phyloP scores from a whole-genome alignment of 2,329 filamentous ascomycete species.

The Aspergillus sp. region DNA sequence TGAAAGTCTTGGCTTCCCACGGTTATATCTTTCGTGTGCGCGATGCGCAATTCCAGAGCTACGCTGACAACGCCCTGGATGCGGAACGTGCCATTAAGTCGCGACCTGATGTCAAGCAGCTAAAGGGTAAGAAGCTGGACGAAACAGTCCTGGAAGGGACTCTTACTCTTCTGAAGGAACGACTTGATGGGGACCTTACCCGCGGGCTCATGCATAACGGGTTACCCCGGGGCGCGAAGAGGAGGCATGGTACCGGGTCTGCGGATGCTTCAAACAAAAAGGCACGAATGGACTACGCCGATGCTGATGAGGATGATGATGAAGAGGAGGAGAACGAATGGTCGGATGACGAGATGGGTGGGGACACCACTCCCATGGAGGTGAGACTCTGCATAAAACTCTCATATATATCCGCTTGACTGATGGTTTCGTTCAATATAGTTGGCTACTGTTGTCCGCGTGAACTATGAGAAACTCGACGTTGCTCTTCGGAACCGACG shows the following conservation, averaged over 20 bases:
- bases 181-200: slow-evolving; percentile 39
- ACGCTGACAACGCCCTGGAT: slow-evolving; percentile 43
- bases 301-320: slow-evolving; percentile 31
- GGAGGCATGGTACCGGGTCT: slow-evolving; percentile 27
- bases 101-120: slow-evolving; percentile 32
- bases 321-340: slow-evolving; percentile 40
- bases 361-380: slow-evolving; percentile 41
- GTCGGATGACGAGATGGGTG: slow-evolving; percentile 38
- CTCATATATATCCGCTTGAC: not conserved
- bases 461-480: slow-evolving; percentile 83
- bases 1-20: slow-evolving; percentile 44
- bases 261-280: slow-evolving; percentile 24
- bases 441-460: slow-evolving; percentile 70
- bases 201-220: slow-evolving; percentile 35
- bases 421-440: slow-evolving; percentile 41
- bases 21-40: slow-evolving; percentile 44
- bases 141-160: slow-evolving; percentile 35
- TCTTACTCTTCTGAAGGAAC: slow-evolving; percentile 35
- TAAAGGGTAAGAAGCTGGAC: slow-evolving; percentile 45
- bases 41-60: slow-evolving; percentile 45
- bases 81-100: slow-evolving; percentile 37
- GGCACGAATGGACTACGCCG: slow-evolving; percentile 28
- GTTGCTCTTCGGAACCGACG: slow-evolving; percentile 79
- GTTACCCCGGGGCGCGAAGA: slow-evolving; percentile 38
- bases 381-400: slow-evolving; percentile 26